A percentile compares a stretch with the other conserved stretches of the same genome.
These are phyloP conservation scores for Hypomontagnella monticulosa DNA, from an alignment of 495 filamentous ascomycete species.

Conservation along the genomic window DNA sequence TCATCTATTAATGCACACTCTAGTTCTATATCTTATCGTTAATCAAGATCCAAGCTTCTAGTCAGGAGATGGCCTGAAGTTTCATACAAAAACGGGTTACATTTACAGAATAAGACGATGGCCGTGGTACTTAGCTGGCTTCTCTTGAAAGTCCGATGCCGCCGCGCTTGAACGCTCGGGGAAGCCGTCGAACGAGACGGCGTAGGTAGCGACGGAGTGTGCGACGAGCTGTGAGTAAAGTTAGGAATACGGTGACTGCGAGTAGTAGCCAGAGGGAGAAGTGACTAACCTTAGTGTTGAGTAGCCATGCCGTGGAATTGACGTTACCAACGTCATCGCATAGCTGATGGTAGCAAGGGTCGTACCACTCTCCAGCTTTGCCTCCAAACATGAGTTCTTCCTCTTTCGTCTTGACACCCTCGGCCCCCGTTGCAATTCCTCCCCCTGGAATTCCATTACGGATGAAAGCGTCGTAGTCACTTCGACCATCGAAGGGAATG, in stretches of 20 bases:
- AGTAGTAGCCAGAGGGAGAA: neutral
- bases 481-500: constrained; percentile 65
- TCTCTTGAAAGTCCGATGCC: constrained; percentile 27
- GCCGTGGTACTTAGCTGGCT: constrained; percentile 50
- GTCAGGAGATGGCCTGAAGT: neutral
- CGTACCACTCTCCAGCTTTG: constrained; percentile 60
- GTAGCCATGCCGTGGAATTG: constrained; percentile 61
- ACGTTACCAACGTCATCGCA: constrained; percentile 63
- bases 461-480: constrained; percentile 67
- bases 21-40: neutral
- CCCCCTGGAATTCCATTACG: constrained; percentile 62
- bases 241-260: neutral
- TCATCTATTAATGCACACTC: neutral
- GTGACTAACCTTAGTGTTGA: constrained; percentile 61
- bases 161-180: constrained; percentile 51
- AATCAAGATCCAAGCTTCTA: neutral
- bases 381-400: constrained; percentile 63
- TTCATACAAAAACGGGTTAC: neutral
- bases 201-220: constrained; percentile 64
- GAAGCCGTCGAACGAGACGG: constrained; percentile 62
- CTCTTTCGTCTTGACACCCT: constrained; percentile 65
- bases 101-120: constrained; percentile 48
- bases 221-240: constrained; percentile 56
- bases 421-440: constrained; percentile 69
- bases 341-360: constrained; percentile 65